Base-by-base conservation (phyloP, 2,329 filamentous ascomycete genomes). In the Penicillium expansum region DNA sequence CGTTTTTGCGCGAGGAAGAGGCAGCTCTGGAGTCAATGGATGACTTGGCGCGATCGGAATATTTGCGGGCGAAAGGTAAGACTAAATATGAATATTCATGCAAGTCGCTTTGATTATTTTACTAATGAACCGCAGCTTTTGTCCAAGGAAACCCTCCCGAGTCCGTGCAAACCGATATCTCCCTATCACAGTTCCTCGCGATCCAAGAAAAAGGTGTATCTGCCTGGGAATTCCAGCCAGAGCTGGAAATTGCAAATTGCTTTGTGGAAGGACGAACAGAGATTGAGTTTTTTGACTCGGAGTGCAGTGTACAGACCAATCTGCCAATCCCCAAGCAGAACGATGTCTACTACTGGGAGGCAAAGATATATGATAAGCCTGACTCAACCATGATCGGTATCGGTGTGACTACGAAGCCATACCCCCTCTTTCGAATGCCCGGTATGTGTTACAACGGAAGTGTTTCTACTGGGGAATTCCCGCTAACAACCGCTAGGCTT, bases 121-220 rank as follows among this genome's bases (percentile, higher is more conserved):
- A 24, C 32, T 55, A 30, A 56, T 18, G 8, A 9, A 2, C 6
- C 35, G 18, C 66, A 99, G 94, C 93, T 32, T 99, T 96, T 71
- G 86, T 97, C 60, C 88, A 94, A 74, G 91, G 88, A 55, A 97
- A 97, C 71, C 94, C 93, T 3, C 92, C 94, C 63, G 94, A 99
- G 75, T 97, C 94, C 8, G 80, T 93, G 57, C 92, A 94, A 69
- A 97, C 94, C 65, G 94, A 99, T 72, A 99, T 99, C 63, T 97
- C 94, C 22, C 79, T 99, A 62, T 97, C 94, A 35, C 94, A 99
- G 74, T 97, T 96, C 73, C 83, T 99, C 57, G 94, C 94, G 41
- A 99, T 99, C 64, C 94, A 99, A 78, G 94, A 99, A 79, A 99
- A 99, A 76, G 94, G 94, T 49, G 93, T 99, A n/a, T 96, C 94